Base-by-base conservation (phyloP, 257 asterid species). In the Solanum appendiculatum region DNA sequence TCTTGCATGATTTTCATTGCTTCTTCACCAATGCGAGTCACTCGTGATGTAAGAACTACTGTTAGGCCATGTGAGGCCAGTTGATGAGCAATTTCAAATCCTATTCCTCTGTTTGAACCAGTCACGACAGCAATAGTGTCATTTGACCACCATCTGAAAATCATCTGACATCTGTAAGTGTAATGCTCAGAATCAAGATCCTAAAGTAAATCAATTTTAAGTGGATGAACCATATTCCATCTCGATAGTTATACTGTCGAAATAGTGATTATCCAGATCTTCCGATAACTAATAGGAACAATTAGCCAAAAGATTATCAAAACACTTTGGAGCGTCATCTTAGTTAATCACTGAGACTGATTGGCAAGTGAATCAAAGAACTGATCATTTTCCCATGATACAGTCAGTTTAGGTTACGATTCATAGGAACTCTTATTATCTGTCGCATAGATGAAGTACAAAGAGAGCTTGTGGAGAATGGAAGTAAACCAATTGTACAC, bases 31-130 rank as follows among this genome's bases (percentile, higher is more conserved):
- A 86, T 94, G 58, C 72, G 85, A 40, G 91, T 75, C 29, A 91
- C 98, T 86, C 99, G 91, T 25, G 98, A 94, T 39, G 99, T 94
- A 72, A 95, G 94, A 90, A 96, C 72, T 60, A 95, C 98, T 2
- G 94, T 94, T 91, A 94, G 90, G 51, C 95, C 98, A 84, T 94
- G 98, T 12, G 64, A 36, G 6, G 96, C 98, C 58, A 96, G 93
- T 86, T 95, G 98, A 85, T 82, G 96, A 29, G 93, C 97, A 88
- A 93, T 94, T 93, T 96, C 98, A 89, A 92, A 94, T 39, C 99
- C 98, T 31, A 96, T 95, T 77, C 99, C 99, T 88, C 99, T 92
- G 86, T 96, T 96, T 20, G 98, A 95, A 87, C 99, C 98, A 40
- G 99, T 95, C 88, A 96, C 99, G 87, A 95, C 97, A n/a, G 98